Conservation (phyloP, 495 filamentous ascomycete species). For the Talaromyces adpressus region DNA sequence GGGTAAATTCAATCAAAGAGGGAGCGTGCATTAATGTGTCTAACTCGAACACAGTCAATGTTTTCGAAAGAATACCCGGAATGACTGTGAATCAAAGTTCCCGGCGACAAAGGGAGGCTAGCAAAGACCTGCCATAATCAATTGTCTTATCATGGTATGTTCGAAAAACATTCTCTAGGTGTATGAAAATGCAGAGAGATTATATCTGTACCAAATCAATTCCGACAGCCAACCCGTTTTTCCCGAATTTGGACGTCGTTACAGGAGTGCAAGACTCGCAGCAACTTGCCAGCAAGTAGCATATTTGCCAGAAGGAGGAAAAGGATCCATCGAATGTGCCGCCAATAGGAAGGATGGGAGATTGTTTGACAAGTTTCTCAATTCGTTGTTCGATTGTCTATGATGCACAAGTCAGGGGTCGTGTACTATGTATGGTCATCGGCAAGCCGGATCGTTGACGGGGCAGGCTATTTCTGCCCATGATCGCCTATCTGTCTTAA, state of each 20-base stretch:
- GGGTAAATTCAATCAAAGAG: no score
- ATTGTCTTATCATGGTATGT: no score
- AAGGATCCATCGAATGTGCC: neutral
- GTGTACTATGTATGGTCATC: neutral
- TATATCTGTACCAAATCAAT: neutral
- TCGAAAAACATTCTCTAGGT: no score
- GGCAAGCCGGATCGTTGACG: slow-evolving; percentile 1
- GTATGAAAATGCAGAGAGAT: neutral
- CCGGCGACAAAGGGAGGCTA: no score
- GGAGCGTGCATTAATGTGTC: no score
- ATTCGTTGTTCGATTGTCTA: neutral
- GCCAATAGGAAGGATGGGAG: neutral
- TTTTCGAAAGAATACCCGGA: no score
- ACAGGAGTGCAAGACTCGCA: neutral
- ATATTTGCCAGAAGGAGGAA: neutral
- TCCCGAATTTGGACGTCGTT: neutral
- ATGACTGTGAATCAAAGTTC: no score
- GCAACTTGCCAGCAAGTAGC: neutral
- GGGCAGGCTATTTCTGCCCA: neutral
- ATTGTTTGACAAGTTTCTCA: no score
- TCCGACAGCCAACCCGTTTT: neutral
- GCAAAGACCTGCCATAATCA: no score
- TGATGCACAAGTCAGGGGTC: neutral
- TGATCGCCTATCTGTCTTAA: neutral
- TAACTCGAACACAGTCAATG: no score